A percentile compares a stretch with the other conserved stretches of the same genome.
Conservation (phyloP, 225 moss, liverwort and hornwort genomes). For the Lunularia cruciata region DNA sequence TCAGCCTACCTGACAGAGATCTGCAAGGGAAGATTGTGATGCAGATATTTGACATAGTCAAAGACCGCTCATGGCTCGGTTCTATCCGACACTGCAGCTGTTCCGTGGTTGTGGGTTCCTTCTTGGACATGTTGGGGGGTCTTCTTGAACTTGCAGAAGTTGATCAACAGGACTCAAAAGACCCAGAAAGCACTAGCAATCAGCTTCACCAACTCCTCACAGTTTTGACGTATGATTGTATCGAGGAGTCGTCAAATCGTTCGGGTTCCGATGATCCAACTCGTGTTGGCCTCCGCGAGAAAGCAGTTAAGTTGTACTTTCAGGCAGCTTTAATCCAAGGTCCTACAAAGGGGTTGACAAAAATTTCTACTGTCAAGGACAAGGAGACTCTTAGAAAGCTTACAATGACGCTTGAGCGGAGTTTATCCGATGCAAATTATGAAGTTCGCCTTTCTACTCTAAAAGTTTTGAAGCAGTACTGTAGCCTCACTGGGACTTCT, state of each 20-base stretch:
- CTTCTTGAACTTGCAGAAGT: conserved; percentile 55
- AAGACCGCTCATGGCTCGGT: conserved; percentile 76
- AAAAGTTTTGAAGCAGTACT: conserved; percentile 71
- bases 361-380: conserved; percentile 4
- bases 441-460: conserved; percentile 85
- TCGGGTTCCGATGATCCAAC: conserved; percentile 51
- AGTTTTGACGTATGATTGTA: conserved; percentile 59
- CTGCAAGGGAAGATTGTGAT: conserved; percentile 55
- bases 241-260: conserved; percentile 44
- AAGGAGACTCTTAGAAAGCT: conserved; percentile 33
- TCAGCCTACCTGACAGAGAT: conserved; percentile 70
- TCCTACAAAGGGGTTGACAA: conserved; percentile 5
- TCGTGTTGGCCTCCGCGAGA: conserved; percentile 68
- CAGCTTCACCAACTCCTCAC: conserved; percentile 58
- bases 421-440: conserved; percentile 66
- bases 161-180: conserved; percentile 21
- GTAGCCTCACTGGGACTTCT: conserved; percentile 16
- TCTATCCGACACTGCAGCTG: conserved; percentile 72
- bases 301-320: conserved; percentile 73
- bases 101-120: conserved; percentile 68
- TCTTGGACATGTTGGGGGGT: conserved; percentile 73
- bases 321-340: conserved; percentile 44
- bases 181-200: conserved; percentile 24
- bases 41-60: conserved; percentile 48
- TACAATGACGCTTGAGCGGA: conserved; percentile 48